Evolutionary conservation across 2,329 filamentous ascomycete genomes (phyloP).

Genomic region (Exophiala calicioides): DNA sequence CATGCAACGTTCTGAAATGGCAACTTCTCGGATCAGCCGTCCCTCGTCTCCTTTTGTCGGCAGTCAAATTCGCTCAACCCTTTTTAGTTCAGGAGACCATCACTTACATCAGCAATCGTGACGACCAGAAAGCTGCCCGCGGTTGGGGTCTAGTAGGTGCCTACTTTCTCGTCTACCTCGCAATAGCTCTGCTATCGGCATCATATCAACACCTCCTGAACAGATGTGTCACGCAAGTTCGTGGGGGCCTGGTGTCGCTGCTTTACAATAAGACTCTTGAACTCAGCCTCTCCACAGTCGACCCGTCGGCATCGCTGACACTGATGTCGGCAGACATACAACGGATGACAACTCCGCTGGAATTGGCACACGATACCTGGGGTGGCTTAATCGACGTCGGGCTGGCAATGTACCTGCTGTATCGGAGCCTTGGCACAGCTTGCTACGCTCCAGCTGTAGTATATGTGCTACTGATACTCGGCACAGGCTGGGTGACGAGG

Average conservation of each 20-base stretch:
- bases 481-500: slow-evolving; percentile 15
- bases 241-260: slow-evolving; percentile 49
- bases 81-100: slow-evolving; percentile 41
- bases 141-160: slow-evolving; percentile 49
- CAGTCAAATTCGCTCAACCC: slow-evolving; percentile 35
- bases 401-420: slow-evolving; percentile 47
- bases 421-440: slow-evolving; percentile 45
- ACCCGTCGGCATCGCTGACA: slow-evolving; percentile 45
- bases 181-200: slow-evolving; percentile 44
- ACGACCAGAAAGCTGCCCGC: slow-evolving; percentile 35
- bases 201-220: slow-evolving; percentile 47
- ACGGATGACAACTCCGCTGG: slow-evolving; percentile 44
- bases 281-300: slow-evolving; percentile 35
- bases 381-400: slow-evolving; percentile 47
- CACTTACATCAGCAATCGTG: slow-evolving; percentile 35
- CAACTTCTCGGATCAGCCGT: slow-evolving; percentile 21
- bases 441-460: slow-evolving; percentile 49
- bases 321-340: slow-evolving; percentile 51
- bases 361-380: slow-evolving; percentile 49
- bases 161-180: slow-evolving; percentile 45
- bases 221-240: slow-evolving; percentile 46
- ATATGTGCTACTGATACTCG: slow-evolving; percentile 18
- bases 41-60: slow-evolving; percentile 32
- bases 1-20: slow-evolving; percentile 19
- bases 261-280: slow-evolving; percentile 53